A percentile compares a stretch with the other conserved stretches of the same genome.
Evolutionary conservation across 2,329 filamentous ascomycete genomes (phyloP).

Genomic region (Fusarium veterinarium): DNA sequence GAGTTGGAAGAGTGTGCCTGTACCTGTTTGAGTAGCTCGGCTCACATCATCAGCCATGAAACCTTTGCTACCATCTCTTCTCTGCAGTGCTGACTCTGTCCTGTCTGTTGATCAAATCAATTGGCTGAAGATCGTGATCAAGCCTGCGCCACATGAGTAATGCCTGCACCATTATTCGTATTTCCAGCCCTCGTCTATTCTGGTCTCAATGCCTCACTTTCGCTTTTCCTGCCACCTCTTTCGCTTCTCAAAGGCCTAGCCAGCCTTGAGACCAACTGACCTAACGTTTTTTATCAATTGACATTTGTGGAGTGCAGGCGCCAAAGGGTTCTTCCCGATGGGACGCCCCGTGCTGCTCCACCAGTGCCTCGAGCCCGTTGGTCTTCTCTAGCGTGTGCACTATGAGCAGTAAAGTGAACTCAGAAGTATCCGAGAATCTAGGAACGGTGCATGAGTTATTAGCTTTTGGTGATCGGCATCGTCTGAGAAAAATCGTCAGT

Average conservation of each 20-base stretch:
- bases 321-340: slow-evolving; percentile 46
- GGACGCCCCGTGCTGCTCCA: slow-evolving; percentile 42
- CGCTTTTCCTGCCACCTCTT: slow-evolving; percentile 29
- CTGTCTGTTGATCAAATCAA: slow-evolving; percentile 11
- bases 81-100: neutral
- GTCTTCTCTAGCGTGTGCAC: slow-evolving; percentile 29
- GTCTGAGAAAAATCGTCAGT: slow-evolving; percentile 6
- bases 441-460: slow-evolving; percentile 24
- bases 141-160: slow-evolving; percentile 25
- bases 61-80: neutral
- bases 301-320: slow-evolving; percentile 42
- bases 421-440: slow-evolving; percentile 5
- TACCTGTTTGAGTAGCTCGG: slow-evolving; percentile 10
- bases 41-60: slow-evolving; percentile 21
- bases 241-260: slow-evolving; percentile 12
- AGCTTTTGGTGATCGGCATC: slow-evolving; percentile 23
- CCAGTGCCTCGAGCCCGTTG: slow-evolving; percentile 33
- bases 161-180: slow-evolving; percentile 11
- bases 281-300: slow-evolving; percentile 28
- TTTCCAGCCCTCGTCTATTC: slow-evolving; percentile 20
- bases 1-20: neutral
- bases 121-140: slow-evolving; percentile 17
- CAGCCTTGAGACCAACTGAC: slow-evolving; percentile 17
- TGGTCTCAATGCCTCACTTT: slow-evolving; percentile 25
- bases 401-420: slow-evolving; percentile 22